Evolutionary conservation across 768 basidiomycete genomes (phyloP).

Genomic region (Rhodosporidiobolus odoratus): DNA sequence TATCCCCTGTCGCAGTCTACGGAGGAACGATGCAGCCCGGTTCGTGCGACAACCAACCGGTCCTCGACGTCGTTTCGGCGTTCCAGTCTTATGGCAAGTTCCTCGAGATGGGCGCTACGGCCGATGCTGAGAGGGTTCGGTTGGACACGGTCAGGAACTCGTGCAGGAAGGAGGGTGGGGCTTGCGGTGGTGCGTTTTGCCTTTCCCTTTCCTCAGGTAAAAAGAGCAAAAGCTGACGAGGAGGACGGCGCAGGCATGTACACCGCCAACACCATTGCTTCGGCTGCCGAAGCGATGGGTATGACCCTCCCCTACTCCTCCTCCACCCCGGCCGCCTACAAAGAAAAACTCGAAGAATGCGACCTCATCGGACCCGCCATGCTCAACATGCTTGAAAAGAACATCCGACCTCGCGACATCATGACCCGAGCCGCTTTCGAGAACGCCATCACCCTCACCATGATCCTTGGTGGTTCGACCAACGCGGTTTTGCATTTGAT

Average conservation of each 20-base stretch:
- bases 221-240: neutral
- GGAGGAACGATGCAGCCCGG: constrained; percentile 92
- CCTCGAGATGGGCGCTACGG: constrained; percentile 78
- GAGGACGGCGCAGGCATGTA: constrained; percentile 39
- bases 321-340: constrained; percentile 86
- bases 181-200: constrained; percentile 64
- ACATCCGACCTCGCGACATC: constrained; percentile 87
- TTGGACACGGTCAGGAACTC: constrained; percentile 84
- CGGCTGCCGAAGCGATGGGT: constrained; percentile 86
- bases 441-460: constrained; percentile 93
- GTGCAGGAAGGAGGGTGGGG: constrained; percentile 87
- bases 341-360: constrained; percentile 82
- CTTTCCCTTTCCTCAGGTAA: constrained; percentile 13
- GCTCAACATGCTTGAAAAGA: constrained; percentile 78
- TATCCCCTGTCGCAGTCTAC: constrained; percentile 56
- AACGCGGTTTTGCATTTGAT: constrained; percentile 96
- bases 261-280: constrained; percentile 72
- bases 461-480: constrained; percentile 96
- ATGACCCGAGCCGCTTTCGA: constrained; percentile 97
- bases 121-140: constrained; percentile 72
- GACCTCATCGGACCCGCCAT: constrained; percentile 73
- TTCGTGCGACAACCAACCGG: constrained; percentile 77
- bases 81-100: constrained; percentile 98
- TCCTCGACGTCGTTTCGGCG: constrained; percentile 91
- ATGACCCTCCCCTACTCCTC: constrained; percentile 98